phyloP scores from a whole-genome alignment of 2,329 filamentous ascomycete species.

The Elsinoe australis region DNA sequence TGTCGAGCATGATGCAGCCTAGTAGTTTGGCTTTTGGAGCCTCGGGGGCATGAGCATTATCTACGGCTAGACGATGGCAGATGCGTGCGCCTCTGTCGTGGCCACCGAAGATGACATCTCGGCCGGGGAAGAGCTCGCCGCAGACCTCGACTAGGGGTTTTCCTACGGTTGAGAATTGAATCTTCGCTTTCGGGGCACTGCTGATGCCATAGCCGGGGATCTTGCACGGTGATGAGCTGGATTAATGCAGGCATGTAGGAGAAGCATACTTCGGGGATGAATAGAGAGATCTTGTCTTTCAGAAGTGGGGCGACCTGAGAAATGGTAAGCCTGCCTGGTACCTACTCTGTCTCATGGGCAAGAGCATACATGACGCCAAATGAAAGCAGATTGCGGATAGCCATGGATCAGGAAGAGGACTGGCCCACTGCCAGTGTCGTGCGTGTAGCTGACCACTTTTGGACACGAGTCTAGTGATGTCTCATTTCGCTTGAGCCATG shows the following conservation, averaged over 20 bases:
- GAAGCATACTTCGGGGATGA: conserved; percentile 34
- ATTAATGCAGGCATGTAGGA: background rate
- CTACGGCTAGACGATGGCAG: conserved; percentile 43
- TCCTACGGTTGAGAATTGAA: conserved; percentile 33
- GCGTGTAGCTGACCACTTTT: conserved; percentile 29
- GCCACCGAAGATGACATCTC: conserved; percentile 39
- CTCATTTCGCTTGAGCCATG: conserved; percentile 26
- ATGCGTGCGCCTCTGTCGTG: conserved; percentile 47
- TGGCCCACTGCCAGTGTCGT: conserved; percentile 29
- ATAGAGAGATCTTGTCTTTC: conserved; percentile 36
- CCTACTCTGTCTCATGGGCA: background rate
- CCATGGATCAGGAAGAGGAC: conserved; percentile 41
- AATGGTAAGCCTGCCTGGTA: conserved; percentile 4
- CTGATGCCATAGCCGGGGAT: conserved; percentile 43
- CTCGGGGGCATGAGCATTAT: conserved; percentile 26
- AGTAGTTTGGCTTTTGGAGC: conserved; percentile 27
- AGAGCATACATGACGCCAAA: conserved; percentile 28
- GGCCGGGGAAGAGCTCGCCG: conserved; percentile 28
- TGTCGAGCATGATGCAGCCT: conserved; percentile 41
- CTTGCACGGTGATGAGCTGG: conserved; percentile 18
- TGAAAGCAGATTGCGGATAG: conserved; percentile 39
- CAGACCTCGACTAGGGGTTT: conserved; percentile 38
- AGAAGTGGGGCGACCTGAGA: conserved; percentile 34
- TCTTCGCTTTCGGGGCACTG: conserved; percentile 28
- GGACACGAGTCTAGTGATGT: conserved; percentile 26